These are phyloP conservation scores for Aspergillus terreus DNA, from an alignment of 2,329 filamentous ascomycete genomes.

Conservation along the genomic window DNA sequence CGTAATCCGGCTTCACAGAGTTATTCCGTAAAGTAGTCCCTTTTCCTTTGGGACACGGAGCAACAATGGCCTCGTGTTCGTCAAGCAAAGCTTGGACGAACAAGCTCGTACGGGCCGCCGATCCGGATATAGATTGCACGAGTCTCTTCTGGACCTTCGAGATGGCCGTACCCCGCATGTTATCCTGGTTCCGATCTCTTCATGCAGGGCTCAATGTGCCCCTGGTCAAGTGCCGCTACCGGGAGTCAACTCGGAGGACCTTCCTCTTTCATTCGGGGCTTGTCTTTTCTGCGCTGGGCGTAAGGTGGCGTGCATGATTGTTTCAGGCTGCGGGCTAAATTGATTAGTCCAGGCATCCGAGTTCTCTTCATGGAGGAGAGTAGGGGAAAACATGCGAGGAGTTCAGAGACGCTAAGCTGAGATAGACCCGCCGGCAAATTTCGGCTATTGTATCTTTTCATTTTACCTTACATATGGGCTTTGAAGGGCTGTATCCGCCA, in stretches of 20 bases:
- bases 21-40: background rate
- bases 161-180: background rate
- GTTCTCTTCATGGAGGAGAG: too few species aligned
- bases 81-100: background rate
- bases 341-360: too few species aligned
- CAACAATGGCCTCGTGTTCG: background rate
- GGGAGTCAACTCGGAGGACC: background rate
- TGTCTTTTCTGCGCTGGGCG: background rate
- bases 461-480: too few species aligned
- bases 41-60: background rate
- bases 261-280: background rate
- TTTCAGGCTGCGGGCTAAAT: too few species aligned
- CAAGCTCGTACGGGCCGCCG: conserved; percentile 2
- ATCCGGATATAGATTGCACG: background rate
- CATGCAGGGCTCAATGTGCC: background rate
- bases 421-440: too few species aligned
- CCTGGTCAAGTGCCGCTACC: background rate
- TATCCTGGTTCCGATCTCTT: background rate
- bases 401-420: too few species aligned
- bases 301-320: too few species aligned
- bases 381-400: too few species aligned
- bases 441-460: too few species aligned
- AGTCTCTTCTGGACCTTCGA: background rate
- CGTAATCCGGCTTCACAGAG: background rate
- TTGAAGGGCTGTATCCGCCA: too few species aligned